A percentile compares a stretch with the other conserved stretches of the same genome.
Conservation (phyloP, 441 rosid genomes). For the Populus trichocarpa region DNA sequence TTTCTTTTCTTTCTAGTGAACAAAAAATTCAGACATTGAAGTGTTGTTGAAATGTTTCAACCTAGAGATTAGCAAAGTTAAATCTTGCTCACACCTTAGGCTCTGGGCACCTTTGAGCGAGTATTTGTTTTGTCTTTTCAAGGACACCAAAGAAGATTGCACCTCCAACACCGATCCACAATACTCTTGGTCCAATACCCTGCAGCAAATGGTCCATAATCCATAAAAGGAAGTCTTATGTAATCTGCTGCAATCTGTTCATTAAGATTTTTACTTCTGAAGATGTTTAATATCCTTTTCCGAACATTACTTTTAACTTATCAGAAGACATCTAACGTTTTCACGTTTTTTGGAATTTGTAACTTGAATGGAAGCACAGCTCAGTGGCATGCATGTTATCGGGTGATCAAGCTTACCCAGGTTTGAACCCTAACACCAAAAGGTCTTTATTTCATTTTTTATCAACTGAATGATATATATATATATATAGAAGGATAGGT, state of each 20-base stretch:
- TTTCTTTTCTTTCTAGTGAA: no score
- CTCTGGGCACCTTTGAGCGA: constrained; percentile 24
- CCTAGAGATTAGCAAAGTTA: neutral
- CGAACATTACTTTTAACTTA: neutral
- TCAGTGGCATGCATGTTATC: neutral
- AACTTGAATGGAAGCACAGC: no score
- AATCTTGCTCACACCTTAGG: constrained; percentile 9
- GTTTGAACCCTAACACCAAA: neutral
- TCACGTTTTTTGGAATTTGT: neutral
- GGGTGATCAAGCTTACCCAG: neutral
- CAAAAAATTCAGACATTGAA: no score
- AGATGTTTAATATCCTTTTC: no score
- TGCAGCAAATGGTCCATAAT: constrained; percentile 14
- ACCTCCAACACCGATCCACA: constrained; percentile 50
- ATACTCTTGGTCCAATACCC: constrained; percentile 49
- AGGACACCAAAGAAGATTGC: constrained; percentile 50
- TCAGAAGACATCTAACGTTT: neutral
- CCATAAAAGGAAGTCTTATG: neutral
- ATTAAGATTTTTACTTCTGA: no score
- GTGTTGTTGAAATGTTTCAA: neutral
- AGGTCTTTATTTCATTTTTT: no score
- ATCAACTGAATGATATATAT: no score
- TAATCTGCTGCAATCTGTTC: no score
- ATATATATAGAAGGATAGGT: no score
- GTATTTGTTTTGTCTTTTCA: constrained; percentile 40